These are phyloP conservation scores for Chloromonas sp. DNA, from an alignment of 163 green algal species.

Conservation along the genomic window DNA sequence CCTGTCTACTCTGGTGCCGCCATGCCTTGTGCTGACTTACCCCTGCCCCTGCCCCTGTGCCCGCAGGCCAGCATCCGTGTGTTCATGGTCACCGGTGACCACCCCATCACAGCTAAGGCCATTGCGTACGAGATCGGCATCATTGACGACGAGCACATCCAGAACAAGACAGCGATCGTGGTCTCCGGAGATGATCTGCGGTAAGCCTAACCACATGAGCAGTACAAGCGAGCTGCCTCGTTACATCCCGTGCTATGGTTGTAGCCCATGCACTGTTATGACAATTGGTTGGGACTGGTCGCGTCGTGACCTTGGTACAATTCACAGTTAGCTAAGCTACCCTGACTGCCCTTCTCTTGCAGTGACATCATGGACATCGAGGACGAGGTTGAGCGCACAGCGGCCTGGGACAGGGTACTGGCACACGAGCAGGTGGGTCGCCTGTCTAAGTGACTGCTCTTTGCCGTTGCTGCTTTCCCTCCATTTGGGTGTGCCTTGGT, in stretches of 20 bases:
- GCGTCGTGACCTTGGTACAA: too few relatives aligned
- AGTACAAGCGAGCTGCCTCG: too few relatives aligned
- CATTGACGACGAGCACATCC: constrained; percentile 56
- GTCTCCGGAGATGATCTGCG: constrained; percentile 70
- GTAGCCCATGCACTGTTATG: too few relatives aligned
- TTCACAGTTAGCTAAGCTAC: too few relatives aligned
- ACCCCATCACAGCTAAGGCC: constrained; percentile 67
- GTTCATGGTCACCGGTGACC: constrained; percentile 77
- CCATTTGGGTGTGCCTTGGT: too few relatives aligned
- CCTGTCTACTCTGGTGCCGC: background rate
- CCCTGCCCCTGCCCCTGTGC: background rate
- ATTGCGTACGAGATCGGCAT: constrained; percentile 62
- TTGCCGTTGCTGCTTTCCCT: too few relatives aligned
- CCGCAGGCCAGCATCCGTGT: constrained; percentile 51
- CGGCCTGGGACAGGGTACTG: constrained; percentile 68
- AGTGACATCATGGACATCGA: constrained; percentile 42
- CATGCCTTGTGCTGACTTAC: background rate
- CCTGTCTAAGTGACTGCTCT: too few relatives aligned
- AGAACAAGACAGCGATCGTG: constrained; percentile 45
- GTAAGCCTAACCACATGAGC: constrained; percentile 28
- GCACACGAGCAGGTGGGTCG: constrained; percentile 34
- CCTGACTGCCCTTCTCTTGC: too few relatives aligned
- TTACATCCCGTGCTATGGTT: too few relatives aligned
- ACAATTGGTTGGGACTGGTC: too few relatives aligned
- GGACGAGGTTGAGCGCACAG: constrained; percentile 31